Evolutionary conservation across 441 rosid genomes (phyloP).

Genomic region (Corymbia calophylla): DNA sequence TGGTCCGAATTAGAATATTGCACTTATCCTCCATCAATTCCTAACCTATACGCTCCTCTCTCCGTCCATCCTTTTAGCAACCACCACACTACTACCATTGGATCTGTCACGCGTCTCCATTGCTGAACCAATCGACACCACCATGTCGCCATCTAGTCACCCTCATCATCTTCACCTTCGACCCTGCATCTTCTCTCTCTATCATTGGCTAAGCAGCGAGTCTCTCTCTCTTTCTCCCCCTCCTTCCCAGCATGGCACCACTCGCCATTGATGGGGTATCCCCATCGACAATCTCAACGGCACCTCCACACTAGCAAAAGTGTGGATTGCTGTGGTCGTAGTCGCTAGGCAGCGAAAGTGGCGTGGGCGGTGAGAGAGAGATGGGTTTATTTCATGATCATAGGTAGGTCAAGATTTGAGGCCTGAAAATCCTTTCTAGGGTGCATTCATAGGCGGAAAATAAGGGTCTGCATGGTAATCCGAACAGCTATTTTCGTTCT

Average conservation of each 20-base stretch:
- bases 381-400: background rate
- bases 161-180: too few relatives aligned
- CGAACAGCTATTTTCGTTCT: too few relatives aligned
- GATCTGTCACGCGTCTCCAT: background rate
- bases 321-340: too few relatives aligned
- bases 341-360: too few relatives aligned
- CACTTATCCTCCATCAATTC: background rate
- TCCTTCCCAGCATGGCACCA: too few relatives aligned
- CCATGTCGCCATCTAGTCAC: background rate
- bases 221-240: background rate
- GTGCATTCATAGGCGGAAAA: background rate
- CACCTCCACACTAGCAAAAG: too few relatives aligned
- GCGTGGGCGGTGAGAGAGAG: background rate
- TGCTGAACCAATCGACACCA: background rate
- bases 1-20: too few relatives aligned
- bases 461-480: too few relatives aligned
- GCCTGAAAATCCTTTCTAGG: background rate
- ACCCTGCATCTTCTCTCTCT: background rate
- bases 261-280: too few relatives aligned
- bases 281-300: too few relatives aligned
- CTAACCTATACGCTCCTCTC: background rate
- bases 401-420: background rate
- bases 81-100: background rate
- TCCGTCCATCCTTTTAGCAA: too few relatives aligned
- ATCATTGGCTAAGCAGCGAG: background rate